Base-by-base conservation (phyloP, 2,329 filamentous ascomycete species). In the Epichloe scottii region DNA sequence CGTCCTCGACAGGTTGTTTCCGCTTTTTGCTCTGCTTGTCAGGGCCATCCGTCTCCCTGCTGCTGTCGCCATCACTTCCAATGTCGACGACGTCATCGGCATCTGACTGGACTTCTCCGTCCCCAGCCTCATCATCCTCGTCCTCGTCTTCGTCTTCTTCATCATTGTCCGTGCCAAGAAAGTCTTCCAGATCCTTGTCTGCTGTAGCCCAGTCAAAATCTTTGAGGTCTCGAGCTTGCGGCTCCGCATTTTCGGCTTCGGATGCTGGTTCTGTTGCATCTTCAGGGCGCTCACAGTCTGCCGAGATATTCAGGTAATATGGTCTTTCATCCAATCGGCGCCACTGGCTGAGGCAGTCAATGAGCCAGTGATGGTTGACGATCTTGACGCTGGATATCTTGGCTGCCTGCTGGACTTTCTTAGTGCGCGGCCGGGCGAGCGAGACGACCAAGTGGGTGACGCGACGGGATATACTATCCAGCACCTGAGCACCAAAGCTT, bases 281-380 rank as follows among this genome's bases (percentile, higher is more conserved):
- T 30, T 64, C 65, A 5, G 61, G 63, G 39, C 53, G 61, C 56
- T 63, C 67, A 14, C 79, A 74, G 58, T 89, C 85, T 17, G 82
- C 78, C 0, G 85, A 81, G 2, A 89, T 76, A n/a, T 84, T 75
- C 45, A 95, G 66, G n/a, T 86, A 71, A 61, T 91, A 95, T 0
- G 85, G 83, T 2, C 75, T 75, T 64, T 96, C 90, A 51, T 93
- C 82, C 11, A 94, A 72, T 51, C 79, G 83, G 55, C 78, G 75
- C 93, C 93, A 98, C 64, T 85, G 84, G 26, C 82, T 85, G 56
- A 97, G 81, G 51, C 84, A 94, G 58, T 90, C 85, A 34, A 84
- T 77, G 33, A 98, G 80, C 93, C 93, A 98, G 60, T 88, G 82
- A 49, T 89, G 86, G 58, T 85, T 89, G 46, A 98, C 93, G 53